Base-by-base conservation (phyloP, 352 stramenopile genomes). In the Pythium phragmiticola region DNA sequence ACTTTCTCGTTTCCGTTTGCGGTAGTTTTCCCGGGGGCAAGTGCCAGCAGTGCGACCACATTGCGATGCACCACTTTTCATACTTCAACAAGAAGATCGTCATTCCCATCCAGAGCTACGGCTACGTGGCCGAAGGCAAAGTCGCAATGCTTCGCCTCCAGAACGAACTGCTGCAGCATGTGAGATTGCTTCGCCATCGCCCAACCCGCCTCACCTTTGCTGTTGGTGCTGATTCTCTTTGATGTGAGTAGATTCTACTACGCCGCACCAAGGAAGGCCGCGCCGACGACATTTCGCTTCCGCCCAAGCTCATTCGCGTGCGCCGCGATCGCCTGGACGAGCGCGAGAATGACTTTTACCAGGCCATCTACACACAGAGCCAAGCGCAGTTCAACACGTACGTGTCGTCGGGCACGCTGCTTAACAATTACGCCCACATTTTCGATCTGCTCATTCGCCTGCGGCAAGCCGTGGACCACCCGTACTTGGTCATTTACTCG, bases 341-440 rank as follows among this genome's bases (percentile, higher is more conserved):
- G 65, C 84, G 89, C 34, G 92, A 98, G 73, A 94, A 98, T 64
- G 97, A 99, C 74, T 99, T 99, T 68, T 99, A 99, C 75, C 88
- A 99, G 70, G 96, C 97, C 0, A 95, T 95, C 43, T 99, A 99
- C 80, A 99, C 94, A 4, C 93, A 99, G 66, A 98, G 90, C 37
- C 90, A 98, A 75, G 92, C 94, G 13, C 92, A 98, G 63, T 99
- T 99, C 74, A 95, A 99, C 80, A 98, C 98, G 11, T 99, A 99
- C 70, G 95, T 99, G 23, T 89, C 93, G 37, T 90, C 85, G 17
- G 97, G 97, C 14, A 99, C 97, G 54, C 72, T 99, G 21, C 76
- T 99, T n/a, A 99, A 99, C 86, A 99, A 99, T 73, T 99, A 99
- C 70, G 97, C 97, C 12, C 96, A 99, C 87, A 93, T 99, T 65